Evolutionary conservation across 2,329 filamentous ascomycete species (phyloP).

Genomic region (Penicillium sp.): DNA sequence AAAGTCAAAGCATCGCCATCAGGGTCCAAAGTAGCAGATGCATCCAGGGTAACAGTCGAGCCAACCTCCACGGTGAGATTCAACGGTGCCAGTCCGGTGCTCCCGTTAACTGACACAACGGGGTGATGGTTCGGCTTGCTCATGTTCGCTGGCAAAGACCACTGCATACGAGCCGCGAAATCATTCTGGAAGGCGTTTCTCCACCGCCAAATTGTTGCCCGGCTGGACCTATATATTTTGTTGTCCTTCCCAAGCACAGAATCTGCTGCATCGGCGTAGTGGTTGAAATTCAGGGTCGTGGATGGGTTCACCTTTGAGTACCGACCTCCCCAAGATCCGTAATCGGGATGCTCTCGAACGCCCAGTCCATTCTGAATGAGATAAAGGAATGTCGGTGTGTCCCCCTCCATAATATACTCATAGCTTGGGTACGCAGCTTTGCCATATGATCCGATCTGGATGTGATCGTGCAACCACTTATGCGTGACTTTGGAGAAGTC

Average conservation of each 20-base stretch:
- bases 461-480: constrained; percentile 53
- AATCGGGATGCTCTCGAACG: constrained; percentile 38
- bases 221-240: constrained; percentile 36
- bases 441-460: constrained; percentile 53
- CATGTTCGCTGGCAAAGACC: constrained; percentile 35
- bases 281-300: constrained; percentile 20
- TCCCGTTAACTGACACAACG: constrained; percentile 19
- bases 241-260: constrained; percentile 35
- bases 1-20: constrained; percentile 22
- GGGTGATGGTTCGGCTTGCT: constrained; percentile 25
- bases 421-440: constrained; percentile 45
- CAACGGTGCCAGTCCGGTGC: constrained; percentile 11
- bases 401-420: constrained; percentile 54
- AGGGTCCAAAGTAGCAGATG: constrained; percentile 20
- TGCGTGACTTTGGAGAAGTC: constrained; percentile 50
- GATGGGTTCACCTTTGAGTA: constrained; percentile 25
- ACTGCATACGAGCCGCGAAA: constrained; percentile 50
- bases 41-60: constrained; percentile 20
- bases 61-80: constrained; percentile 16
- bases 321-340: constrained; percentile 46
- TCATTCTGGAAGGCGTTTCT: constrained; percentile 52
- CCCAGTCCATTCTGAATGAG: constrained; percentile 45
- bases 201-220: constrained; percentile 56
- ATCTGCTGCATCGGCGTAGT: constrained; percentile 37
- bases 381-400: constrained; percentile 44